These are phyloP conservation scores for Pyricularia grisea DNA, from an alignment of 2,329 filamentous ascomycete species.

Conservation along the genomic window DNA sequence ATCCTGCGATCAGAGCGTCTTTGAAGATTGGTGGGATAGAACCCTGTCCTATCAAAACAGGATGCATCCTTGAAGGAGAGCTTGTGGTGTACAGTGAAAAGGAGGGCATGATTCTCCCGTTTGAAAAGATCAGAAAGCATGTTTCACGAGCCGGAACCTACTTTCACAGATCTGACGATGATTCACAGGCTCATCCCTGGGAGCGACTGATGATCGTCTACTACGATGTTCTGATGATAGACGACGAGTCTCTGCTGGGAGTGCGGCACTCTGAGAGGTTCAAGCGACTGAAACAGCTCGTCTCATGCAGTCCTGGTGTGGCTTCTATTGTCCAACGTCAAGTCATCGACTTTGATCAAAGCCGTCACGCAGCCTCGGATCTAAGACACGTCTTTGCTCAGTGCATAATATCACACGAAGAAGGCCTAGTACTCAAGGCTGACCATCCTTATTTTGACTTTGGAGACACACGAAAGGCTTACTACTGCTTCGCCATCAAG, in stretches of 20 bases:
- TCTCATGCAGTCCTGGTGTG: slow-evolving; percentile 44
- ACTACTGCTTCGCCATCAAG: slow-evolving; percentile 58
- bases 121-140: slow-evolving; percentile 76
- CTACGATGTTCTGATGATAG: slow-evolving; percentile 46
- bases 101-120: slow-evolving; percentile 57
- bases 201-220: slow-evolving; percentile 56
- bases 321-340: slow-evolving; percentile 59
- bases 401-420: slow-evolving; percentile 56
- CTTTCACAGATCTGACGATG: slow-evolving; percentile 51
- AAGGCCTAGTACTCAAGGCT: slow-evolving; percentile 76
- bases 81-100: slow-evolving; percentile 68
- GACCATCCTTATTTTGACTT: slow-evolving; percentile 69
- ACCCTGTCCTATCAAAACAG: slow-evolving; percentile 47
- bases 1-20: slow-evolving; percentile 52
- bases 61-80: slow-evolving; percentile 78
- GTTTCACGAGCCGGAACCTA: slow-evolving; percentile 63
- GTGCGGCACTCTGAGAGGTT: slow-evolving; percentile 50
- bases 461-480: slow-evolving; percentile 22
- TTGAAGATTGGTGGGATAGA: slow-evolving; percentile 46
- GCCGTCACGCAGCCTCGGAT: slow-evolving; percentile 34
- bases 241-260: slow-evolving; percentile 41
- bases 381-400: slow-evolving; percentile 58
- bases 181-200: slow-evolving; percentile 49
- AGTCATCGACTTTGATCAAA: slow-evolving; percentile 54
- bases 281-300: slow-evolving; percentile 45